Conservation (phyloP, 495 filamentous ascomycete genomes). For the Daldinia bambusicola region DNA sequence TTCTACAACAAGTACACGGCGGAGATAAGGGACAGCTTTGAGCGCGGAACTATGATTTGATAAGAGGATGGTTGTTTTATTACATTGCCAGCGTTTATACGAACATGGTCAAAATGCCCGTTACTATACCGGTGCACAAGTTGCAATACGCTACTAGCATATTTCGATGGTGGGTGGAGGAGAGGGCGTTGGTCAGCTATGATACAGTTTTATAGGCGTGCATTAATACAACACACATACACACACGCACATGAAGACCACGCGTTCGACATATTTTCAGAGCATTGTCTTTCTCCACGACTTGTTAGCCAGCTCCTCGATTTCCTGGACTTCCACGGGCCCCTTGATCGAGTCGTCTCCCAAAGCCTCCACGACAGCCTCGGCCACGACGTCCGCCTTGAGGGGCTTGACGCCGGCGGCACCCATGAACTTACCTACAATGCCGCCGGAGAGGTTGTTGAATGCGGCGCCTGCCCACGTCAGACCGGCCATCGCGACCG, state of each 20-base stretch:
- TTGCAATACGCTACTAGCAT: conserved; percentile 39
- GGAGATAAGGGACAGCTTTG: conserved; percentile 97
- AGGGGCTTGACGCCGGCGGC: conserved; percentile 85
- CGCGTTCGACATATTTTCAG: conserved; percentile 52
- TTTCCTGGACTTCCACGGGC: conserved; percentile 71
- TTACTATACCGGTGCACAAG: conserved; percentile 20
- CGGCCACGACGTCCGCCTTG: conserved; percentile 83
- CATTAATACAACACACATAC: conserved; percentile 41
- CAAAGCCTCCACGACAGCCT: conserved; percentile 84
- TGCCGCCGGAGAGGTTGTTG: conserved; percentile 78
- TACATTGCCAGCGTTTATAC: conserved; percentile 19
- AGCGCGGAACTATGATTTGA: conserved; percentile 91
- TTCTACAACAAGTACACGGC: conserved; percentile 99
- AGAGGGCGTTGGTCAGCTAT: conserved; percentile 34
- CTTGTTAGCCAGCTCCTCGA: conserved; percentile 77
- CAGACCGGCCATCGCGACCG: conserved; percentile 81
- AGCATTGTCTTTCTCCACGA: conserved; percentile 86
- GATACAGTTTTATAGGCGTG: conserved; percentile 48
- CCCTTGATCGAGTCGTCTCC: conserved; percentile 75
- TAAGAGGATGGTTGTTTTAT: conserved; percentile 11
- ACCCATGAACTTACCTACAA: conserved; percentile 77
- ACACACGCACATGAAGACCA: neutral
- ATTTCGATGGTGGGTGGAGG: neutral
- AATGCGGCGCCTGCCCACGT: conserved; percentile 73
- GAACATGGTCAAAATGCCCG: conserved; percentile 10